phyloP scores from a whole-genome alignment of 78 protist genomes.

The slime mould (Dictyostelium discoideum) region DNA sequence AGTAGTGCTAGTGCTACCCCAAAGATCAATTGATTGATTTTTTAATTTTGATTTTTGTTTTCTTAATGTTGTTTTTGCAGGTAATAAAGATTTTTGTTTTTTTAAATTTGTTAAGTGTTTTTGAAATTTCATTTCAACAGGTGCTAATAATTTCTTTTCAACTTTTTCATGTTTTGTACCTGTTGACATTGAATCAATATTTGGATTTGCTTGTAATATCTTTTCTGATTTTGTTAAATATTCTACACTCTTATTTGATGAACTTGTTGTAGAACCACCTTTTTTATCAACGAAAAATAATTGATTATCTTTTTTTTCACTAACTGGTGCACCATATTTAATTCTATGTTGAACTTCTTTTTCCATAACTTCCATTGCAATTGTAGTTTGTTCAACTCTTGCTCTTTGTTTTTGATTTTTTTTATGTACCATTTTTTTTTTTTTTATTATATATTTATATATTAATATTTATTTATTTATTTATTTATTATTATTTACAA shows the following conservation, averaged over 20 bases:
- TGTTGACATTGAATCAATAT: background rate
- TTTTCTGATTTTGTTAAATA: background rate
- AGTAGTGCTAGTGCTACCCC: background rate
- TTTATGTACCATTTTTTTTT: slow-evolving; percentile 29
- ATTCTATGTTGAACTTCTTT: slow-evolving; percentile 36
- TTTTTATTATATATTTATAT: background rate
- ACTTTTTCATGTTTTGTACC: background rate
- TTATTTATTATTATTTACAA: background rate
- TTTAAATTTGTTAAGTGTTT: background rate
- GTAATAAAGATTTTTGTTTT: background rate
- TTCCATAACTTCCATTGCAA: background rate
- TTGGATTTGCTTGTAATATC: slow-evolving; percentile 18
- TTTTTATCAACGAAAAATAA: slow-evolving; percentile 26
- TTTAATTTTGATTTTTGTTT: background rate
- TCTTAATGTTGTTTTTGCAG: background rate
- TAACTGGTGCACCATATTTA: slow-evolving; percentile 48
- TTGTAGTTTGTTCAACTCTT: slow-evolving; percentile 2
- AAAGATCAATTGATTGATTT: background rate
- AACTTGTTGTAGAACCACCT: background rate
- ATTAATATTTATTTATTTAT: too few relatives aligned
- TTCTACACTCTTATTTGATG: background rate
- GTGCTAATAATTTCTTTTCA: background rate
- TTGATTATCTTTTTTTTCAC: slow-evolving; percentile 17
- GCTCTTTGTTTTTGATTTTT: slow-evolving; percentile 69
- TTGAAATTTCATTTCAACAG: background rate